phyloP scores from a whole-genome alignment of 2,329 filamentous ascomycete genomes.

The Fulvia fulva region DNA sequence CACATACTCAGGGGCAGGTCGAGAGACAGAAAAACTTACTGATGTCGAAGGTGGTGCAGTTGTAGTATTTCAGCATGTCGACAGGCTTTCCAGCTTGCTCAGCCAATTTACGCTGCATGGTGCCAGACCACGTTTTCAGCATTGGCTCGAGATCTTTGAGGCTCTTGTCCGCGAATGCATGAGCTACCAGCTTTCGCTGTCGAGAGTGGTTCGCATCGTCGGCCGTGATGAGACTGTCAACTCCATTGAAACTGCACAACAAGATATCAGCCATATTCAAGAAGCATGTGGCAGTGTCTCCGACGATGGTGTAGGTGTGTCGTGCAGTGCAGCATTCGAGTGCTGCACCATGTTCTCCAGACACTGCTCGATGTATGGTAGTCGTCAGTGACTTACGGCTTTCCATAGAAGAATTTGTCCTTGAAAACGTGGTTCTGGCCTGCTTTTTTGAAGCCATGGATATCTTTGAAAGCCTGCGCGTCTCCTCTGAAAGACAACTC shows the following conservation, averaged over 20 bases:
- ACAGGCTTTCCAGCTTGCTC: conserved; percentile 22
- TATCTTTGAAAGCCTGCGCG: conserved; percentile 23
- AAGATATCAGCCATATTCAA: too few relatives aligned
- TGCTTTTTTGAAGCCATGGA: conserved; percentile 28
- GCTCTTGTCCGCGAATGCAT: conserved; percentile 30
- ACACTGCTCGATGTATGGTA: too few relatives aligned
- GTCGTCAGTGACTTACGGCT: too few relatives aligned
- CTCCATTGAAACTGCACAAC: too few relatives aligned
- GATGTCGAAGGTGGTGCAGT: conserved; percentile 28
- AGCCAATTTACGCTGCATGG: conserved; percentile 23
- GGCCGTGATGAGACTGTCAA: conserved; percentile 22
- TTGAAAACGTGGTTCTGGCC: conserved; percentile 18
- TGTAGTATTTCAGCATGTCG: conserved; percentile 32
- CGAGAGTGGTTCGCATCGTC: conserved; percentile 27
- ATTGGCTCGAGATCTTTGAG: conserved; percentile 31
- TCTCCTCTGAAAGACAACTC: conserved; percentile 36
- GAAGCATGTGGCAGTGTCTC: too few relatives aligned
- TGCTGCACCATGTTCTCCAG: too few relatives aligned
- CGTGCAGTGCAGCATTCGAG: too few relatives aligned
- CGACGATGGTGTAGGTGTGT: too few relatives aligned
- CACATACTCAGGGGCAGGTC: background rate
- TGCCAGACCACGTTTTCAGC: conserved; percentile 27
- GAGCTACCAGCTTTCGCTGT: conserved; percentile 25
- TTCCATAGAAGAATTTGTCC: conserved; percentile 23
- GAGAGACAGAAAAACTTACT: background rate